Conservation (phyloP, 228 moss, liverwort and hornwort genomes). For the Sphagnum magellanicum region DNA sequence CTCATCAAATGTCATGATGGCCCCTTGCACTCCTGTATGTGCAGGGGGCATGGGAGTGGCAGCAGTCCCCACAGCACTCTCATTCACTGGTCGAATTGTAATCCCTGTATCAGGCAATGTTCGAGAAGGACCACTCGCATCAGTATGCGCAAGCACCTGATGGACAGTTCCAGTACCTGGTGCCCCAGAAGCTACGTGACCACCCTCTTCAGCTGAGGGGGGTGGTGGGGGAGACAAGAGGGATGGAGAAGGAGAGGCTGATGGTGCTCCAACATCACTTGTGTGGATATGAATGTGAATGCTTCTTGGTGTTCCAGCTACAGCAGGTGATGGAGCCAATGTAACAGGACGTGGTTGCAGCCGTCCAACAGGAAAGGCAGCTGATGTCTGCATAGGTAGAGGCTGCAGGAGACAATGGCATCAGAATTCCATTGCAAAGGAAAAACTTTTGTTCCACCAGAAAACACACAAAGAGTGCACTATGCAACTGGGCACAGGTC, state of each 20-base stretch:
- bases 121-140: slow-evolving; percentile 16
- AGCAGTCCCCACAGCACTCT: slow-evolving; percentile 47
- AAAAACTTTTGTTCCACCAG: too few species aligned
- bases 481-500: too few species aligned
- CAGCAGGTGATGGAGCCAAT: slow-evolving; percentile 50
- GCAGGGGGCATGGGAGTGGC: slow-evolving; percentile 27
- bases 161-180: slow-evolving; percentile 49
- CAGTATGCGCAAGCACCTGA: slow-evolving; percentile 51
- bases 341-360: slow-evolving; percentile 66
- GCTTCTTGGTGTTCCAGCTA: slow-evolving; percentile 41
- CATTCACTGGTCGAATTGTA: slow-evolving; percentile 44
- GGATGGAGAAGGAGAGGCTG: slow-evolving; percentile 38
- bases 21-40: slow-evolving; percentile 69
- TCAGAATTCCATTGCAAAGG: too few species aligned
- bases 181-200: slow-evolving; percentile 22
- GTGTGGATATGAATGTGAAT: slow-evolving; percentile 56
- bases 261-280: slow-evolving; percentile 43
- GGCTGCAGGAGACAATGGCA: slow-evolving; percentile 51
- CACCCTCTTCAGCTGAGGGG: slow-evolving; percentile 32
- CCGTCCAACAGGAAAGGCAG: slow-evolving; percentile 63
- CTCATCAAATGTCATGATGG: slow-evolving; percentile 86
- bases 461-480: too few species aligned
- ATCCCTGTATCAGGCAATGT: slow-evolving; percentile 22
- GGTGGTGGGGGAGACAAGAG: slow-evolving; percentile 27
- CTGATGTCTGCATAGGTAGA: slow-evolving; percentile 61